Base-by-base conservation (phyloP, 768 basidiomycete genomes). In the Macrolepiota albuminosa region DNA sequence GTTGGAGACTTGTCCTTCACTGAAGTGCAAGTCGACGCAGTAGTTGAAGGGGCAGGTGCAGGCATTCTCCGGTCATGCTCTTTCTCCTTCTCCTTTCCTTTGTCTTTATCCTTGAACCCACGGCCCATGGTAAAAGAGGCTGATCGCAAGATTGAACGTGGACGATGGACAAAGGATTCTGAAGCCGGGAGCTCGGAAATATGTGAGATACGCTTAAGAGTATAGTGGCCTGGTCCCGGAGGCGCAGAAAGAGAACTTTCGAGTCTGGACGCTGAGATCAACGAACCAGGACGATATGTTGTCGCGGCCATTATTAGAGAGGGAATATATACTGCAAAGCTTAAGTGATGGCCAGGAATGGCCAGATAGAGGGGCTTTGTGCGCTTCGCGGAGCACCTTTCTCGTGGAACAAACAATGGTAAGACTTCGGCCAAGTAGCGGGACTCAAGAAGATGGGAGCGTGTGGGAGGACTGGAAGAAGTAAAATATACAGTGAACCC, bases 101-200 rank as follows among this genome's bases (percentile, higher is more conserved):
- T 73, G 37, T 56, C 61, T 61, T 66, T 69, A 24, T 71, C 71
- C 56, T 69, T 75, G 63, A 76, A 72, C 48, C 67, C 64, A 50
- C 78, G 70, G 34, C 74, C 73, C 75, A 79, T 76, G 69, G 61
- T 72, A 60, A 71, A 62, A n/a, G 74, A 73, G 8, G 70, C 64
- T 46, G 74, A 64, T 62, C 71, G 69, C 43, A 69, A 68, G 53
- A 75, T 60, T 29, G 64, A 68, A 37, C 61, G 67, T 31, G 62
- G 63, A 52, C 59, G 64, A 45, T 48, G 47, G 54, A 62, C 60
- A 58, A 59, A 55, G 40, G 47, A 45, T 49, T 63, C 55, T 51
- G 68, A 64, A 3, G 67, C 36, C 6, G 62, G 49, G 37, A 64
- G 48, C 5, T 73, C 70, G 11, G 69, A 58, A 43, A 71, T 65